Evolutionary conservation across 192 early-diverging fungal species (phyloP), one percentile per base, ranked within the genome.

Genomic region (Linderina pennispora): DNA sequence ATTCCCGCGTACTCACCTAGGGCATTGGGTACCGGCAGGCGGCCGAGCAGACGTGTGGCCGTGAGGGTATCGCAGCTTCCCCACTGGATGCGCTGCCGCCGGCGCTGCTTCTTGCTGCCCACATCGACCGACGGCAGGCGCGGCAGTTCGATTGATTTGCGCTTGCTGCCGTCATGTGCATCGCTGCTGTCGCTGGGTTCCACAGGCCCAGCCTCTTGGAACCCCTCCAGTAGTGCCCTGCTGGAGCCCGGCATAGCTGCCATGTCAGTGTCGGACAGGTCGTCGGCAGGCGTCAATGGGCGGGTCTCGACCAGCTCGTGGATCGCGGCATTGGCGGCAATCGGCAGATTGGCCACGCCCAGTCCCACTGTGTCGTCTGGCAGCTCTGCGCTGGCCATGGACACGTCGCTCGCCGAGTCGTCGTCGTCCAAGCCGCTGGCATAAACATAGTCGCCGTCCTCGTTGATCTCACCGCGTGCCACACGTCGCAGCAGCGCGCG

Each of bases 101-200:
- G 6, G 23, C 57, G 53, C 39, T 52, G 48, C 37, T 67, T 60
- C 49, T 66, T 66, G 24, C 45, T 42, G 24, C 43, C 16, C n/a
- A 17, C 24, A 3, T 5, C 40, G 14, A 3, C 19, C 24, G 23
- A 23, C 7, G 19, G 39, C 2, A 36, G 37, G 17, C 3, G 37
- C 0, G 37, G 9, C 0, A 52, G 32, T 16, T 65, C 62, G 0
- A 40, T 11, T 0, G 62, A 58, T 21, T 65, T 68, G 37, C 57
- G 65, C 40, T 55, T 55, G 13, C 31, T 28, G 2, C 53, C 55
- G 14, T n/a, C 43, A 49, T 3, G 40, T 15, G 14, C 9, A 15
- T 40, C 48, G 32, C 8, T 15, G 21, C 43, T 40, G 40, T 52
- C 41, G 28, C 28, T 31, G 28, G 5, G 28, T 31, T 11, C 28